Base-by-base conservation (phyloP, 1,284 basidiomycete genomes). In the Ganoderma meredithae region DNA sequence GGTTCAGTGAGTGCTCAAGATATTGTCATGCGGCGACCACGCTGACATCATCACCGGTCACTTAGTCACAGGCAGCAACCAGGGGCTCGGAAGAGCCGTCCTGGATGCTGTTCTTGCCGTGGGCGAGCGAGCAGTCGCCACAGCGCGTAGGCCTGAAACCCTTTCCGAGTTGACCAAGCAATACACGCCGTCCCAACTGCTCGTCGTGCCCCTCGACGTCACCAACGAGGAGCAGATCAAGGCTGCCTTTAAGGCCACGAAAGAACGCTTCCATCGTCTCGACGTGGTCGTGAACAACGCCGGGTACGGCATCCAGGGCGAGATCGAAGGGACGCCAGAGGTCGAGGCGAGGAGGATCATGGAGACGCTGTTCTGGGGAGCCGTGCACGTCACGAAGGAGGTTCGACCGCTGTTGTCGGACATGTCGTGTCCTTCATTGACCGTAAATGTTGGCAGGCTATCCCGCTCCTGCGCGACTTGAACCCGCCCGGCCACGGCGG, bases 211-310 rank as follows among this genome's bases (percentile, higher is more conserved):
- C 62, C 67, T 84, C 25, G 84, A 86, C 72, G 83, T 85, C 62
- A 81, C 75, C 33, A 70, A 77, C 4, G 65, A 53, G 52, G 72
- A 66, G 12, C 76, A 81, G 40, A 77, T 81, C 22, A 61, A 60
- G 3, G 70, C 62, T 1, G 83, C 82, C 0, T 84, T 85, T 53
- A 71, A 72, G 8, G 72, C 71, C 19, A 78, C 80, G 5, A 75
- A 78, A 59, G 66, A 71, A 2, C 68, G 70, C 22, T 84, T 84
- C 68, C 83, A 82, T 8, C 76, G 81, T 19, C 65, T 84, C 17
- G 83, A 85, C 59, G 78, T 84, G 15, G 80, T 85, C 4, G 78
- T 83, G 68, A 85, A 83, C 73, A 85, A 85, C 56, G 84, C 84
- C 0, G 82, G 76, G 1, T 75, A 66, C 33, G 71, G 61, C 8